Conservation (phyloP, 208 protist species). For the Leishmania arabica region DNA sequence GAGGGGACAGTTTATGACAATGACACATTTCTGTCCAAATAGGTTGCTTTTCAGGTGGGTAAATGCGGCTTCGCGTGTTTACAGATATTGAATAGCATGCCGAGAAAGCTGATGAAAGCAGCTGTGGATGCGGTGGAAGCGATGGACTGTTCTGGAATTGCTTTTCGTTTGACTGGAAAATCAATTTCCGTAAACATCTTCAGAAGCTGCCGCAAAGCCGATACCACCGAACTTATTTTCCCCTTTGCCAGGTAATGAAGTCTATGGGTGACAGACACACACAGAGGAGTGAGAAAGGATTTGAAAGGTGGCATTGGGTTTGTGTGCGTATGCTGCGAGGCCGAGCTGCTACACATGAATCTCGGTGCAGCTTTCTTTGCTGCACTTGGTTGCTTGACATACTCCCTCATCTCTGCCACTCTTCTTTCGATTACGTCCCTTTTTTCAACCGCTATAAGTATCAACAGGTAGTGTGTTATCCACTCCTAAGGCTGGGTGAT, state of each 20-base stretch:
- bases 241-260: not conserved
- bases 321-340: not conserved
- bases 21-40: not conserved
- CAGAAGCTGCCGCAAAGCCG: not conserved
- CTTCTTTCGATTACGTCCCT: not conserved
- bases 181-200: not conserved
- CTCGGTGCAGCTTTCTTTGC: not conserved
- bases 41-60: not conserved
- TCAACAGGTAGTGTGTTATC: not conserved
- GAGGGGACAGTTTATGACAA: not conserved
- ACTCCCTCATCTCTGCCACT: not conserved
- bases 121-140: not conserved
- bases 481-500: not conserved
- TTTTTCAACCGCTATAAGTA: not conserved
- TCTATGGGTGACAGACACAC: not conserved
- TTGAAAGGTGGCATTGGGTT: not conserved
- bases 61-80: no score
- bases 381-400: not conserved
- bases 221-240: not conserved
- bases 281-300: constrained; percentile 6
- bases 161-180: not conserved
- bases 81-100: not conserved
- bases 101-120: not conserved
- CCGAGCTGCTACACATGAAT: not conserved
- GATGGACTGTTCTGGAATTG: not conserved